A percentile compares a stretch with the other conserved stretches of the same genome.
These are phyloP conservation scores for Microascus cirrosus DNA, from an alignment of 2,329 filamentous ascomycete species.

Conservation along the genomic window DNA sequence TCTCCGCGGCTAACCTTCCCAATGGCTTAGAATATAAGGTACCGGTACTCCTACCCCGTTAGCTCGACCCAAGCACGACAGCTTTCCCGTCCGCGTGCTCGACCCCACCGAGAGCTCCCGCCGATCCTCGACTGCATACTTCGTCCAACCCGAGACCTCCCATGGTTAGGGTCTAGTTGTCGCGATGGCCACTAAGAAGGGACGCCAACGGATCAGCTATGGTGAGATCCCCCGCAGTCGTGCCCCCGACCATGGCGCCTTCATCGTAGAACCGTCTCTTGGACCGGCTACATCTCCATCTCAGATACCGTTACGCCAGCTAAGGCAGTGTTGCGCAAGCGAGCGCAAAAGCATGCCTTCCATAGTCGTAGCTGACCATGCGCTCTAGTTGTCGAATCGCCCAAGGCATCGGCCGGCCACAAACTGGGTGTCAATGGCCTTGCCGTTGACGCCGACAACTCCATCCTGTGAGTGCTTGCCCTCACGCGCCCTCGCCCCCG, in stretches of 20 bases:
- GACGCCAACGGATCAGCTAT: conserved; percentile 60
- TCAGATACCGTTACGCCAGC: no score
- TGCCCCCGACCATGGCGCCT: background rate
- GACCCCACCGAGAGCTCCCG: background rate
- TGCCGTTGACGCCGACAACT: conserved; percentile 71
- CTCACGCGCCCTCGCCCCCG: conserved; percentile 5
- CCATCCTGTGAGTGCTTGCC: conserved; percentile 63
- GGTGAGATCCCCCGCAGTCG: conserved; percentile 27
- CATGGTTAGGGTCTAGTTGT: background rate
- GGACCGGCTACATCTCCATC: background rate
- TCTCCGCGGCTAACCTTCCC: no score
- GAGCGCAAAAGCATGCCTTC: background rate
- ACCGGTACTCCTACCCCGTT: background rate
- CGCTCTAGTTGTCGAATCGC: conserved; percentile 11
- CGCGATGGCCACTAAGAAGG: conserved; percentile 51
- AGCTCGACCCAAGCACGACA: background rate
- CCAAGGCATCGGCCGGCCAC: conserved; percentile 64
- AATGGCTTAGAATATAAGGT: no score
- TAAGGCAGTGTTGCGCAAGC: no score
- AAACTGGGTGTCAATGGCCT: conserved; percentile 91
- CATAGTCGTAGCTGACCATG: background rate
- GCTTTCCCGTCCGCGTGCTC: background rate
- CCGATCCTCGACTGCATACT: background rate
- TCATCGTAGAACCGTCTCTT: background rate
- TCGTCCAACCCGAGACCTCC: background rate